These are phyloP conservation scores for Scopulariopsis brevicaulis DNA, from an alignment of 2,329 filamentous ascomycete species.

Conservation along the genomic window DNA sequence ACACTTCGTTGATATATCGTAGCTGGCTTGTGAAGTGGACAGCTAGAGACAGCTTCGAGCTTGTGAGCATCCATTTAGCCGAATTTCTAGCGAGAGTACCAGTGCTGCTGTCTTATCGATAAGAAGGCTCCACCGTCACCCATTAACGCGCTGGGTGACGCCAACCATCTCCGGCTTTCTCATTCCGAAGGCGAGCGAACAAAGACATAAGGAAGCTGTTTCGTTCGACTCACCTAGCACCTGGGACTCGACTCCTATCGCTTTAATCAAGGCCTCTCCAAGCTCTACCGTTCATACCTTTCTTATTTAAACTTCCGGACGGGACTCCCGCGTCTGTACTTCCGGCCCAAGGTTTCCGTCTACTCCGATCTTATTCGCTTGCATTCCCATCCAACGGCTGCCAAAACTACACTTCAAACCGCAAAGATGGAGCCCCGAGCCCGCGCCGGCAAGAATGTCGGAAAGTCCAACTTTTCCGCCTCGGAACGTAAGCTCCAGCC, in stretches of 20 bases:
- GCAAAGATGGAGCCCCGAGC: slow-evolving; percentile 63
- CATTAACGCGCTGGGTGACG: neutral
- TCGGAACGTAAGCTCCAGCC: slow-evolving; percentile 49
- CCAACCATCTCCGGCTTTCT: neutral
- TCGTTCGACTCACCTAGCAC: neutral
- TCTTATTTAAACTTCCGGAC: too few relatives aligned
- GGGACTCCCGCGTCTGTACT: too few relatives aligned
- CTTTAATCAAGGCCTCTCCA: neutral
- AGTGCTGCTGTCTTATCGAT: neutral
- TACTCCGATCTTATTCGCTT: neutral
- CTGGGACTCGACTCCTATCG: neutral
- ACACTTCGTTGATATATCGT: neutral
- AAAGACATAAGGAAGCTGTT: neutral
- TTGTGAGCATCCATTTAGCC: neutral
- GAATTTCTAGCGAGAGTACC: neutral
- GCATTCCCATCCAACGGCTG: neutral
- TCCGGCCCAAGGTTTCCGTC: too few relatives aligned
- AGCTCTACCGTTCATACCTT: too few relatives aligned
- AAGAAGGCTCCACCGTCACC: neutral
- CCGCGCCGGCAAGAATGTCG: slow-evolving; percentile 68
- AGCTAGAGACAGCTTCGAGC: neutral
- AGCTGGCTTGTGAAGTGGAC: neutral
- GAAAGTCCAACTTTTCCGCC: slow-evolving; percentile 68
- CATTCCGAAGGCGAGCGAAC: neutral
- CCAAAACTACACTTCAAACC: neutral